Evolutionary conservation across 495 filamentous ascomycete genomes (phyloP).

Genomic region (Bathelium albidoporum): DNA sequence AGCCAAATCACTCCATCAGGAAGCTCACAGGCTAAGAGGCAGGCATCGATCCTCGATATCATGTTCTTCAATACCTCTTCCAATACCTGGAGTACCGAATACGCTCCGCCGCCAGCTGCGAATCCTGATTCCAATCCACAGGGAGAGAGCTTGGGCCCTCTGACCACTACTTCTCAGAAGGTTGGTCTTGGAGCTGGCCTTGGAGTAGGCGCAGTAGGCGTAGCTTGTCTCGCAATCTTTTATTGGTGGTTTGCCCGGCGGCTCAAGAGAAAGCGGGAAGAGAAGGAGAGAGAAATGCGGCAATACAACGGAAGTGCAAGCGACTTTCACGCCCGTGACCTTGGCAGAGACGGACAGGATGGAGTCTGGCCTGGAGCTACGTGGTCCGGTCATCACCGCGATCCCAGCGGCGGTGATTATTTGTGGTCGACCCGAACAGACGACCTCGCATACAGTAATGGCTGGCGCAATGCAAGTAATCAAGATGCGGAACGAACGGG

Average conservation of each 20-base stretch:
- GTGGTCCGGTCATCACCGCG: constrained; percentile 7
- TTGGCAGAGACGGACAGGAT: neutral
- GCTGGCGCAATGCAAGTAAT: constrained; percentile 21
- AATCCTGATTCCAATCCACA: constrained; percentile 7
- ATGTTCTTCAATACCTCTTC: constrained; percentile 75
- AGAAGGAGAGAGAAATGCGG: constrained; percentile 44
- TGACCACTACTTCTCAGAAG: constrained; percentile 39
- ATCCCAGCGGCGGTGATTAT: constrained; percentile 13
- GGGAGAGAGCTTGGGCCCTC: constrained; percentile 10
- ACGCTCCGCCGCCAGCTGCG: constrained; percentile 45
- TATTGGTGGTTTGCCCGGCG: constrained; percentile 50
- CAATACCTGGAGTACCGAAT: constrained; percentile 56
- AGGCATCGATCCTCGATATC: constrained; percentile 30
- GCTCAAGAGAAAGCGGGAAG: constrained; percentile 36
- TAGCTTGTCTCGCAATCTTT: constrained; percentile 40
- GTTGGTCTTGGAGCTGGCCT: constrained; percentile 66
- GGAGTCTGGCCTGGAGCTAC: neutral
- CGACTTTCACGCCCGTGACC: neutral
- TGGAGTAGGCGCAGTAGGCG: constrained; percentile 51
- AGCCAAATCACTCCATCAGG: constrained; percentile 51
- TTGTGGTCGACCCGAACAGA: constrained; percentile 5
- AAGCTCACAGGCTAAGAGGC: constrained; percentile 30
- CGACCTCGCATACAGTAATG: constrained; percentile 5
- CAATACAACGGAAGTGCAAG: constrained; percentile 23
- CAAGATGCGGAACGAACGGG: constrained; percentile 44